Percentiles rank a stretch among this genome's conserved stretches.
Conservation (phyloP, 345 rosid species). For the Salix purpurea region DNA sequence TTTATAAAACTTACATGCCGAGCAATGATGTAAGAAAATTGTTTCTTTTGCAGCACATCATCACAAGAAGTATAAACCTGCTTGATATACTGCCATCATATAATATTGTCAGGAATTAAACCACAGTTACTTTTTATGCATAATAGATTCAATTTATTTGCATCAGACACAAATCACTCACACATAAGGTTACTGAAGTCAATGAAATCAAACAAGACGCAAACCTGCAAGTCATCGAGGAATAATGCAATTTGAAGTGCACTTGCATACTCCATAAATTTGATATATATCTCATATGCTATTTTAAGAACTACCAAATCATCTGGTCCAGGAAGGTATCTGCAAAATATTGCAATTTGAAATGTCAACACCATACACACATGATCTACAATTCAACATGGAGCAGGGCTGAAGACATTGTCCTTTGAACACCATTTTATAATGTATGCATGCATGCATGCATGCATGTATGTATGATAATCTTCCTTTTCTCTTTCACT, state of each 20-base stretch:
- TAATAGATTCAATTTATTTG: background rate
- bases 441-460: no score
- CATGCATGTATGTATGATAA: background rate
- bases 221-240: conserved; percentile 81
- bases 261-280: conserved; percentile 64
- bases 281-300: conserved; percentile 70
- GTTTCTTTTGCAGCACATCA: conserved; percentile 64
- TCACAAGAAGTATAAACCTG: conserved; percentile 75
- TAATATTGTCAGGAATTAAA: background rate
- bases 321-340: conserved; percentile 93
- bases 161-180: background rate
- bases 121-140: background rate
- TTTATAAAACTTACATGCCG: conserved; percentile 65
- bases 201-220: background rate
- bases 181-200: conserved; percentile 1
- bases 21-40: conserved; percentile 82
- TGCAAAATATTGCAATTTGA: conserved; percentile 29
- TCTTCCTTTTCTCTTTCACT: background rate
- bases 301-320: conserved; percentile 70
- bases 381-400: background rate
- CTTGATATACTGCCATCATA: conserved; percentile 58
- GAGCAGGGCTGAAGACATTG: background rate
- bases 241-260: conserved; percentile 82
- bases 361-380: conserved; percentile 4
- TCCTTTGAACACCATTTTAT: background rate